Percentiles rank a stretch among this genome's conserved stretches.
phyloP scores from a whole-genome alignment of 2,329 filamentous ascomycete species.

The Exophiala oligosperma region DNA sequence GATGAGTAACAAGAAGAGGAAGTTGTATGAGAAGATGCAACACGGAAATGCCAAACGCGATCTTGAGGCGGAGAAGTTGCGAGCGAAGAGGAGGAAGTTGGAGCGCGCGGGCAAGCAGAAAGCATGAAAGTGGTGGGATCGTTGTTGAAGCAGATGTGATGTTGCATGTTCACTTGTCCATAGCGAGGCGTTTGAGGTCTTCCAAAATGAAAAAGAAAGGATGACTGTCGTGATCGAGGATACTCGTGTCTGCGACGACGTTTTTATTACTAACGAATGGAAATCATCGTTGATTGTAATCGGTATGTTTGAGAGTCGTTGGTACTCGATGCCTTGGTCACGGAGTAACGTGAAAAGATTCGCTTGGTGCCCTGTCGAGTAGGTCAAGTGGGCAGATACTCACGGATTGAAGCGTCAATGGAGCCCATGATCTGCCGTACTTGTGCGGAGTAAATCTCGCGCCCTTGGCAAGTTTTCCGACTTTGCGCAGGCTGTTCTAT shows the following conservation, averaged over 20 bases:
- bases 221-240: neutral
- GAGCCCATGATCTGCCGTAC: neutral
- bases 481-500: neutral
- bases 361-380: no score
- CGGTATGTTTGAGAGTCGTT: no score
- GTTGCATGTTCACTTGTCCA: neutral
- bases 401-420: neutral
- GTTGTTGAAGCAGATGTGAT: neutral
- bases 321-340: no score
- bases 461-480: neutral
- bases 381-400: neutral
- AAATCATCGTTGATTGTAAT: no score
- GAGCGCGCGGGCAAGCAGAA: slow-evolving; percentile 49
- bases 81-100: slow-evolving; percentile 85
- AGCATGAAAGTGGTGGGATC: neutral
- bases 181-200: slow-evolving; percentile 1
- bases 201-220: neutral
- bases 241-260: neutral
- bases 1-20: slow-evolving; percentile 96
- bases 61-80: slow-evolving; percentile 81
- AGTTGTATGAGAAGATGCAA: slow-evolving; percentile 96
- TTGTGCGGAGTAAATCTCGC: no score
- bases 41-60: slow-evolving; percentile 94
- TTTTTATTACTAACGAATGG: no score
- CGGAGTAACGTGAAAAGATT: no score